Conservation (phyloP, 2,329 filamentous ascomycete genomes). For the Neofusicoccum laricinum region DNA sequence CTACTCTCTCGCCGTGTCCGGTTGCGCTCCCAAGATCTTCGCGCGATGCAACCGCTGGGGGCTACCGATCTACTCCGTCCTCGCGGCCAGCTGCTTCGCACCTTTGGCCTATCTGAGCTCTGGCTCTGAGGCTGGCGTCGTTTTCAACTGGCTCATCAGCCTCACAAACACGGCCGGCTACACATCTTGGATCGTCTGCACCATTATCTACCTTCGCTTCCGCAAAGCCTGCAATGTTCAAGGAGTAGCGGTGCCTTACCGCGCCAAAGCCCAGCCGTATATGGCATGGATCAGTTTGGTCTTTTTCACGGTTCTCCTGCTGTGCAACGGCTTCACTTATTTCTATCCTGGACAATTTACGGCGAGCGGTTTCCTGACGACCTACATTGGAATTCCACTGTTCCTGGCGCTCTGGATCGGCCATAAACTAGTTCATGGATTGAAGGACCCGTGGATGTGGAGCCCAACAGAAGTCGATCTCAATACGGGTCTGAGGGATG, state of each 20-base stretch:
- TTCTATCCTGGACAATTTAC: background rate
- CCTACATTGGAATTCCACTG: slow-evolving; percentile 32
- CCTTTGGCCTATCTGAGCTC: slow-evolving; percentile 1
- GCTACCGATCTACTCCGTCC: background rate
- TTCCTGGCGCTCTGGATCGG: slow-evolving; percentile 33
- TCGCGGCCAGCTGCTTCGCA: slow-evolving; percentile 9
- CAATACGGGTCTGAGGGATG: too few species aligned
- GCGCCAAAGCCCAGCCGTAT: background rate
- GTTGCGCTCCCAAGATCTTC: background rate
- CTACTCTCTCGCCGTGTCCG: background rate
- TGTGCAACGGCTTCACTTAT: background rate
- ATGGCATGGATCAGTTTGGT: background rate
- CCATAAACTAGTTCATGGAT: slow-evolving; percentile 24
- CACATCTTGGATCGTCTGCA: background rate
- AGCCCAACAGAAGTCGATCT: too few species aligned
- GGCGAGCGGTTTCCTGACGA: background rate
- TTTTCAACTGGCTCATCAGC: slow-evolving; percentile 4
- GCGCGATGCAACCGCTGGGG: background rate
- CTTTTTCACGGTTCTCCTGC: background rate
- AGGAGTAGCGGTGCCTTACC: slow-evolving; percentile 30
- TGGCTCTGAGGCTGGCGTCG: background rate
- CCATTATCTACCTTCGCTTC: slow-evolving; percentile 35
- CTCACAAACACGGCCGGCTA: background rate
- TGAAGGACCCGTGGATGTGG: too few species aligned
- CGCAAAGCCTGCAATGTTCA: slow-evolving; percentile 48